Evolutionary conservation across 129 eudicot species (phyloP).

Genomic region (Pulicaria dysenterica): DNA sequence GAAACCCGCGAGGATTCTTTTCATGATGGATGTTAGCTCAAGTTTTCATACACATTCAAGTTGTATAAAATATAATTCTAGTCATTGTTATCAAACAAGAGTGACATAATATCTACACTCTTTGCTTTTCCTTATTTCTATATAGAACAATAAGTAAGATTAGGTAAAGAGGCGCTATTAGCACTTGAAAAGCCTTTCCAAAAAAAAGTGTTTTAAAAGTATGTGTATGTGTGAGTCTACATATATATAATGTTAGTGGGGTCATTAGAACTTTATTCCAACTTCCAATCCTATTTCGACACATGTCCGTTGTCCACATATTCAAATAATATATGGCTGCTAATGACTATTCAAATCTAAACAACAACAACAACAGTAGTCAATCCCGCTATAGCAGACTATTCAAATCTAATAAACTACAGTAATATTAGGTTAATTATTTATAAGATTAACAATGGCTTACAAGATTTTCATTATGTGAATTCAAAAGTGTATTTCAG

Average conservation of each 20-base stretch:
- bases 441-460: background rate
- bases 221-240: background rate
- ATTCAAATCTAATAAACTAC: conserved; percentile 7
- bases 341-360: conserved; percentile 26
- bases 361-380: too few relatives aligned
- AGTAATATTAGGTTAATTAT: too few relatives aligned
- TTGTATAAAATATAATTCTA: background rate
- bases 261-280: conserved; percentile 22
- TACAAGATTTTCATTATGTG: background rate
- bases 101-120: background rate
- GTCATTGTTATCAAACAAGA: background rate
- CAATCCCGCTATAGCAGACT: too few relatives aligned
- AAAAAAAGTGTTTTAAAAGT: conserved; percentile 18
- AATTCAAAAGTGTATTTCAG: background rate
- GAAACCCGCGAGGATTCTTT: background rate
- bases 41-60: background rate
- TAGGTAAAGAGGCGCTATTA: conserved; percentile 31
- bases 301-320: conserved; percentile 10
- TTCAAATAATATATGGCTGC: conserved; percentile 24
- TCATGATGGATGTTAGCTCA: background rate
- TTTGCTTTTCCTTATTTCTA: conserved; percentile 15
- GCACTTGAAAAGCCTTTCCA: conserved; percentile 11
- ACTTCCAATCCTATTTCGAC: conserved; percentile 16
- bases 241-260: conserved; percentile 23
- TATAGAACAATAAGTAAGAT: conserved; percentile 10